phyloP scores from a whole-genome alignment of 306 rosid species.

The Oxytropis ochrocephala region DNA sequence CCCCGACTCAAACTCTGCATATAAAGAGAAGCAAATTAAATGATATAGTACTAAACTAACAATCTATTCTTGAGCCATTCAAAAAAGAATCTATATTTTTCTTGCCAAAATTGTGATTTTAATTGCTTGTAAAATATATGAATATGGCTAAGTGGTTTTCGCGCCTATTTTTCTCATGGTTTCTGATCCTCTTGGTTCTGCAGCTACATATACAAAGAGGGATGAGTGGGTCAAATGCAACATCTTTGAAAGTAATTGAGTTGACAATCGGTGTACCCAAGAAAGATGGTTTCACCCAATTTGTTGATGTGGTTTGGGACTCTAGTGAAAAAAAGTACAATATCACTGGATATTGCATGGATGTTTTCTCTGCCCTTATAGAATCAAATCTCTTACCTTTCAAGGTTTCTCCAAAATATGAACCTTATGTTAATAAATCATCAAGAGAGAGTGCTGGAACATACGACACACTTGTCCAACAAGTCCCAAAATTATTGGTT shows the following conservation, averaged over 20 bases:
- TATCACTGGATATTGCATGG: slow-evolving; percentile 29
- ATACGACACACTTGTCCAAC: slow-evolving; percentile 22
- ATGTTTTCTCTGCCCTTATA: slow-evolving; percentile 21
- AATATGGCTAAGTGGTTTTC: neutral
- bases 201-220: neutral
- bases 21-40: neutral
- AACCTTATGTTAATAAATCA: slow-evolving; percentile 8
- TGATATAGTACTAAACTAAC: neutral
- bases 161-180: neutral
- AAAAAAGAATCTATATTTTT: too few species aligned
- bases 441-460: slow-evolving; percentile 5
- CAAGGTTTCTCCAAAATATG: slow-evolving; percentile 1
- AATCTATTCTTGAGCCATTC: neutral
- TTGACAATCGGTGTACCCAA: slow-evolving; percentile 24
- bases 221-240: neutral
- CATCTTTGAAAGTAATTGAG: neutral
- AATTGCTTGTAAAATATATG: too few species aligned
- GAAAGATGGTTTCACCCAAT: slow-evolving; percentile 29
- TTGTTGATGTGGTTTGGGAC: slow-evolving; percentile 4
- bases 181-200: neutral
- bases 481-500: slow-evolving; percentile 21
- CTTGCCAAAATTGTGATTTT: neutral
- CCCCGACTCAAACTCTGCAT: neutral
- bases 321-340: neutral
- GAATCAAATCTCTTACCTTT: slow-evolving; percentile 8